A percentile compares a stretch with the other conserved stretches of the same genome.
These are phyloP conservation scores for Mycena vulgaris DNA, from an alignment of 768 basidiomycete genomes.

Conservation along the genomic window DNA sequence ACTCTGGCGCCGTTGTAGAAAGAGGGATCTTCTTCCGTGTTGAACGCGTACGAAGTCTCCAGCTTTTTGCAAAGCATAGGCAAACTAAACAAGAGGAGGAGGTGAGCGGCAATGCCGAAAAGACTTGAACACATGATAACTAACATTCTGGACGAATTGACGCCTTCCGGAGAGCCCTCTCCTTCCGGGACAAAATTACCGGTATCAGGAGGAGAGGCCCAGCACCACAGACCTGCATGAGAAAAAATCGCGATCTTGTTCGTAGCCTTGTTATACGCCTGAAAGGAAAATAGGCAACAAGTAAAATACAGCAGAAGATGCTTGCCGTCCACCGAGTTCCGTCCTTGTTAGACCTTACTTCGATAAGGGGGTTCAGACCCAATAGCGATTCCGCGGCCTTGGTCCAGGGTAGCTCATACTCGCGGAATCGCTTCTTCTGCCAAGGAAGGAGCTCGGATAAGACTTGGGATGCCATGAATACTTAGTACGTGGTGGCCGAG, in stretches of 20 bases:
- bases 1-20: not conserved
- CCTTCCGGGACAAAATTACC: constrained; percentile 1
- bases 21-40: not conserved
- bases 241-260: not conserved
- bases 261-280: constrained; percentile 2
- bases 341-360: not conserved
- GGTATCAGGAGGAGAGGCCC: not conserved
- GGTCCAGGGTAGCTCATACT: not conserved
- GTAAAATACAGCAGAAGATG: not conserved
- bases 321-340: constrained; percentile 5
- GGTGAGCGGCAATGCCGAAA: not conserved
- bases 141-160: not conserved
- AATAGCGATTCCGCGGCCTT: not conserved
- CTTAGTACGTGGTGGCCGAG: too few species aligned
- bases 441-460: not conserved
- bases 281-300: too few species aligned
- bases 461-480: too few species aligned
- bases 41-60: not conserved
- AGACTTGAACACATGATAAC: too few species aligned
- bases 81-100: not conserved
- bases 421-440: not conserved
- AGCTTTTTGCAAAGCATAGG: too few species aligned
- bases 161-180: not conserved
- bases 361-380: not conserved
- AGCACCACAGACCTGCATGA: not conserved